A percentile compares a stretch with the other conserved stretches of the same genome.
Evolutionary conservation across 305 asterid genomes (phyloP).

Genomic region (Solanum hybrid): DNA sequence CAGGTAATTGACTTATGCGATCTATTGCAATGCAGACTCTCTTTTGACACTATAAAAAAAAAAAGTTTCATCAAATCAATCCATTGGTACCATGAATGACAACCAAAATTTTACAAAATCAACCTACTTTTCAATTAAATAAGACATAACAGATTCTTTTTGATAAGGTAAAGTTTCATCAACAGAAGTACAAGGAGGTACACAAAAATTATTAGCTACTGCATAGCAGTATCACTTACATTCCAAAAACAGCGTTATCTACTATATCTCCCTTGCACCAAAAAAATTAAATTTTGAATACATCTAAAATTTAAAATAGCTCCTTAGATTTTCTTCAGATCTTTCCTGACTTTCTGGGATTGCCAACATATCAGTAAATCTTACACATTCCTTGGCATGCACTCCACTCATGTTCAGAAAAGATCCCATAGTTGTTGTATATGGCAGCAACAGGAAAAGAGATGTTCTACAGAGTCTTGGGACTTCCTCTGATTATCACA

Average conservation of each 20-base stretch:
- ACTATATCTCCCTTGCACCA: too few species aligned
- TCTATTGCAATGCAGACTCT: not conserved
- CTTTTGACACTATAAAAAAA: not conserved
- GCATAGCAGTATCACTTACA: too few species aligned
- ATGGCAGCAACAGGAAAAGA: not conserved
- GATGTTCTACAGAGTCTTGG: too few species aligned
- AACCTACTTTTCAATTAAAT: not conserved
- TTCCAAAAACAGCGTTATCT: too few species aligned
- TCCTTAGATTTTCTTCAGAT: too few species aligned
- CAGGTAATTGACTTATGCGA: not conserved
- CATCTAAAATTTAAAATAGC: too few species aligned
- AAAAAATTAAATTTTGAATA: too few species aligned
- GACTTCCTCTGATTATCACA: not conserved
- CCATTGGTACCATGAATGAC: not conserved
- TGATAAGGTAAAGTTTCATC: not conserved
- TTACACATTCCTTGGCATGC: too few species aligned
- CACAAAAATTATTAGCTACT: too few species aligned
- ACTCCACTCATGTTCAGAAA: not conserved
- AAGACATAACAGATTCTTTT: too few species aligned
- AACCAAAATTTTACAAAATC: not conserved
- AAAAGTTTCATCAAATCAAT: not conserved
- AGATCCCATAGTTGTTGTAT: not conserved
- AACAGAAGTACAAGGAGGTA: not conserved
- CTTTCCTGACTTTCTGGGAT: too few species aligned
- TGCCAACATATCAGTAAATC: too few species aligned